Percentiles rank a stretch among this genome's conserved stretches.
Conservation (phyloP, 2,329 filamentous ascomycete species). For the Elsinoe batatas region DNA sequence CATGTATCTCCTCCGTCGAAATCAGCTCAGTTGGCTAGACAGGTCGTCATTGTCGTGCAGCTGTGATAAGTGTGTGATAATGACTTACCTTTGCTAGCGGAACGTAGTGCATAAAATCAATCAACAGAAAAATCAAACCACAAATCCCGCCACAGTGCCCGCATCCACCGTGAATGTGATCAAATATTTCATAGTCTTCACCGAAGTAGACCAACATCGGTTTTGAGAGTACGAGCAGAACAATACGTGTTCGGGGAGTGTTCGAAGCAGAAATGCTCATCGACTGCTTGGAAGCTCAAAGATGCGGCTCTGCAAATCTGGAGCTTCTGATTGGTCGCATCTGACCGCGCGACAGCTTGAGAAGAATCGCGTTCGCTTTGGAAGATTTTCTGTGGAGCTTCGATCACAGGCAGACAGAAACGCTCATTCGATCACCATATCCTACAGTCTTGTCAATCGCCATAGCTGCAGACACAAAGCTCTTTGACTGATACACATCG, state of each 20-base stretch:
- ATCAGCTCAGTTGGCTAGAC: background rate
- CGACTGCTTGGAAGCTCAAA: background rate
- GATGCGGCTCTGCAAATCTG: background rate
- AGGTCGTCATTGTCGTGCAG: background rate
- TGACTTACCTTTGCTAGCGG: background rate
- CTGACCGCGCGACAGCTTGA: conserved; percentile 1
- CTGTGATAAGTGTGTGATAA: background rate
- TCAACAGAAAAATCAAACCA: background rate
- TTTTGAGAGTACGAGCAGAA: background rate
- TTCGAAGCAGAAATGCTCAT: background rate
- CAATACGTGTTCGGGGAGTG: no score
- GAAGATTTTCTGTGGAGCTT: conserved; percentile 6
- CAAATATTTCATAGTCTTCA: background rate
- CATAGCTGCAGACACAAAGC: no score
- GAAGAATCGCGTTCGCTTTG: background rate
- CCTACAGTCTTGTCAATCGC: background rate
- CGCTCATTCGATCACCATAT: background rate
- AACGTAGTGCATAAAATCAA: background rate
- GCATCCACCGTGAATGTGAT: background rate
- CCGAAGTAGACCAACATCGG: no score
- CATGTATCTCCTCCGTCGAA: background rate
- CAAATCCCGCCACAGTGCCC: background rate
- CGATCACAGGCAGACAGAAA: background rate
- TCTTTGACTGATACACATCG: background rate
- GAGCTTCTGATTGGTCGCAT: conserved; percentile 5